Evolutionary conservation across 2,329 filamentous ascomycete species (phyloP).

Genomic region (Parascedosporium putredinis): DNA sequence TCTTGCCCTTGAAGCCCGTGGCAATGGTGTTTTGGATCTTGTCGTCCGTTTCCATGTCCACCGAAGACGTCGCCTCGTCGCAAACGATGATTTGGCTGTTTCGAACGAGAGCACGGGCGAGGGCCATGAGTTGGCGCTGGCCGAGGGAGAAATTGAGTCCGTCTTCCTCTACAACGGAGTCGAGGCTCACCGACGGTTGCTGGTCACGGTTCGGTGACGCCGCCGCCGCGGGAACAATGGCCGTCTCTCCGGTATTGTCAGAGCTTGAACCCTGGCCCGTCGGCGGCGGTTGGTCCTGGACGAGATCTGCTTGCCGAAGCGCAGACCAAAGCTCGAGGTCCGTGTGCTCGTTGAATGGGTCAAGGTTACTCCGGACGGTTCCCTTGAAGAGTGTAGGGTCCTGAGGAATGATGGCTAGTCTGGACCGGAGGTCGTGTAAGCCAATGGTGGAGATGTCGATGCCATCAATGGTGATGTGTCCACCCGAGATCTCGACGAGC

Average conservation of each 20-base stretch:
- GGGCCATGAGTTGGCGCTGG: constrained; percentile 88
- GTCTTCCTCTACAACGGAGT: constrained; percentile 81
- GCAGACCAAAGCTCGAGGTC: constrained; percentile 72
- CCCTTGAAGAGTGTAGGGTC: constrained; percentile 76
- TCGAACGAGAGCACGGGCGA: constrained; percentile 82
- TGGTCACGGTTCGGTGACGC: constrained; percentile 15
- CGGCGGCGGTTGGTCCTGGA: constrained; percentile 31
- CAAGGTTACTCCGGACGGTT: constrained; percentile 68
- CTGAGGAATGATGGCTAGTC: constrained; percentile 74
- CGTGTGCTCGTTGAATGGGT: constrained; percentile 69
- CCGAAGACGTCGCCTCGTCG: constrained; percentile 86
- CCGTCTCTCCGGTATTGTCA: constrained; percentile 7
- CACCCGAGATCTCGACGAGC: constrained; percentile 54
- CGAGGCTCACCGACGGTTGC: constrained; percentile 59
- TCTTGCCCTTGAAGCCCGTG: constrained; percentile 73
- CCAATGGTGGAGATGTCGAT: constrained; percentile 63
- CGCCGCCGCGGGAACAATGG: no score
- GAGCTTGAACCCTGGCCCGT: constrained; percentile 13
- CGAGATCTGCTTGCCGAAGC: constrained; percentile 65
- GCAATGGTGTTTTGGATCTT: constrained; percentile 90
- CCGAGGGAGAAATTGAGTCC: constrained; percentile 93
- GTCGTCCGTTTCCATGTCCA: constrained; percentile 94
- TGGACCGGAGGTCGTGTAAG: constrained; percentile 63
- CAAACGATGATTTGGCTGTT: constrained; percentile 88
- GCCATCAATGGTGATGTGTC: constrained; percentile 55